These are phyloP conservation scores for Trifolium pratense DNA, from an alignment of 306 rosid species.

Conservation along the genomic window DNA sequence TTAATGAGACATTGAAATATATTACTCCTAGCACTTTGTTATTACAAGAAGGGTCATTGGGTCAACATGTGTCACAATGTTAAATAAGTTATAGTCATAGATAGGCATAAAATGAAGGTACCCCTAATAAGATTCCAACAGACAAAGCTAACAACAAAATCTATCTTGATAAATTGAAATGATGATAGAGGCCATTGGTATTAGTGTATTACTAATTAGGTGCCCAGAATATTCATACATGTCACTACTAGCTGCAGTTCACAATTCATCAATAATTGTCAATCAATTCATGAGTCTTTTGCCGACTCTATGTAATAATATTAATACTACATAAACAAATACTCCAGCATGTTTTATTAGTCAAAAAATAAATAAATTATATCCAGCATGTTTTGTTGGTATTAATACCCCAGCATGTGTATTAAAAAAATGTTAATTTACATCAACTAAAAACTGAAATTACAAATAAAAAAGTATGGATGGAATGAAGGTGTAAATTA, in stretches of 20 bases:
- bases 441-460: too few species aligned
- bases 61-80: neutral
- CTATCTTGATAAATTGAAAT: constrained; percentile 12
- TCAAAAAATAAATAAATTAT: too few species aligned
- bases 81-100: neutral
- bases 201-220: constrained; percentile 12
- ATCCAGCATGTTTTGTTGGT: too few species aligned
- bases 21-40: too few species aligned
- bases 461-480: too few species aligned
- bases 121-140: constrained; percentile 37
- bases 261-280: constrained; percentile 20
- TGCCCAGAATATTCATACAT: constrained; percentile 44
- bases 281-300: constrained; percentile 22
- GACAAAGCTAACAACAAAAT: constrained; percentile 40
- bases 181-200: constrained; percentile 13
- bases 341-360: too few species aligned
- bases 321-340: neutral
- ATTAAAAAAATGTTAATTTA: too few species aligned
- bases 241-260: constrained; percentile 7
- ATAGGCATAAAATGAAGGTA: constrained; percentile 10
- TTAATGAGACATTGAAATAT: too few species aligned
- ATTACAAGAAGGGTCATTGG: neutral
- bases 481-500: too few species aligned
- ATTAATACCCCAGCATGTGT: too few species aligned
- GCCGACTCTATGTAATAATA: neutral